A percentile compares a stretch with the other conserved stretches of the same genome.
phyloP scores from a whole-genome alignment of 768 basidiomycete genomes.

The Xerocomellus chrysenteron region DNA sequence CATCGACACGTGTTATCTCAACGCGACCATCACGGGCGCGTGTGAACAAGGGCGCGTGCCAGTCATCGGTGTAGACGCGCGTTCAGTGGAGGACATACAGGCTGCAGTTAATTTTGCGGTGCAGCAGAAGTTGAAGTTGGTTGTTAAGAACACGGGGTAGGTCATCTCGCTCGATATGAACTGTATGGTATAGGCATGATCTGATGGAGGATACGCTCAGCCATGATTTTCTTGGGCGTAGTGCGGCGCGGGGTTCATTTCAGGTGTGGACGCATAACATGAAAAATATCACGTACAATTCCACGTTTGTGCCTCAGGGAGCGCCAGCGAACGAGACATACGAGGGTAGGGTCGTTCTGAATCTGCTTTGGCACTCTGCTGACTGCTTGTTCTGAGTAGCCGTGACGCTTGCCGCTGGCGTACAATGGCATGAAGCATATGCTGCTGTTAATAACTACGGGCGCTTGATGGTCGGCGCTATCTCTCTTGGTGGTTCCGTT shows the following conservation, averaged over 20 bases:
- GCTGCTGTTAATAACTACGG: slow-evolving; percentile 36
- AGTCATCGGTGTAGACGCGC: slow-evolving; percentile 25
- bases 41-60: slow-evolving; percentile 29
- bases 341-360: slow-evolving; percentile 18
- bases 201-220: slow-evolving; percentile 5
- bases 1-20: slow-evolving; percentile 35
- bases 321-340: slow-evolving; percentile 14
- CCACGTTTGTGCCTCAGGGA: slow-evolving; percentile 36
- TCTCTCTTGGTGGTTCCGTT: slow-evolving; percentile 39
- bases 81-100: slow-evolving; percentile 25
- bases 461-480: slow-evolving; percentile 45
- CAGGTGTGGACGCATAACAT: slow-evolving; percentile 45
- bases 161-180: not conserved
- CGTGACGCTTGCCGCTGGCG: slow-evolving; percentile 41
- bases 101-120: slow-evolving; percentile 25
- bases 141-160: slow-evolving; percentile 31
- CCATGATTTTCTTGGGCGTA: slow-evolving; percentile 43
- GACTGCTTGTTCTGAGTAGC: slow-evolving; percentile 24
- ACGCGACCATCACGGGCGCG: slow-evolving; percentile 28
- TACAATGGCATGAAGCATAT: slow-evolving; percentile 50
- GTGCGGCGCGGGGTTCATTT: slow-evolving; percentile 38
- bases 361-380: not conserved
- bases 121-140: slow-evolving; percentile 20
- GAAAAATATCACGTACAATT: slow-evolving; percentile 38
- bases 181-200: not conserved